Base-by-base conservation (phyloP, 129 eudicot species). In the Flaveria ramosissima region DNA sequence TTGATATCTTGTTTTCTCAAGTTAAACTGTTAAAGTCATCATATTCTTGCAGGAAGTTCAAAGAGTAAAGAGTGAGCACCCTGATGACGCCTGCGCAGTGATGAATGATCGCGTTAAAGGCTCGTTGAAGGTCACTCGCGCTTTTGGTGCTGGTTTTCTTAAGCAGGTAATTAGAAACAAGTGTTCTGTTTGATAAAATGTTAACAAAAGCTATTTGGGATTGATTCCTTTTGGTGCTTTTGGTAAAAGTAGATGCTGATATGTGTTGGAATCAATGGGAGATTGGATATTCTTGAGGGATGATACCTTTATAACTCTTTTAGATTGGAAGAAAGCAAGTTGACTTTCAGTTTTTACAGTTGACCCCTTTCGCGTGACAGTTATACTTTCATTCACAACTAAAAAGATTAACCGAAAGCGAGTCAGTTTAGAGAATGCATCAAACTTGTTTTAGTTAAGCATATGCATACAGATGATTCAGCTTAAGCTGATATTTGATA, bases 61-160 rank as follows among this genome's bases (percentile, higher is more conserved):
- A 70, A 86, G 97, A 81, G 87, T 93, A 61, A 82, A 65, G 80
- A 82, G 80, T 23, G 97, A 93, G 74, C 98, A 93, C 81, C 86
- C 74, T 15, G 98, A 93, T 68, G 98, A 93, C 78, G 62, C 87
- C 9, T 84, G 67, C 19, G 92, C 97, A 8, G 75, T 93, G 76
- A 77, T 76, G 73, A 93, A 93, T 78, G 98, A 93, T 23, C 97
- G 97, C 12, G 97, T 93, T 11, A 93, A 93, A 83, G 98, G 98
- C 64, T 93, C 98, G 2, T 47, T 93, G 83, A 93, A 88, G 84
- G 98, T 93, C 77, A 93, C 98, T 63, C 86, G 98, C 60, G 98
- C 98, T 75, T 93, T 93, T 55, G 98, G 98, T 48, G 97, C 98
- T 71, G 98, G 98, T 75, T 93, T 93, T 83, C 98, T 93, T 72